Evolutionary conservation across 23 red algal genomes (phyloP), one percentile per base, ranked within the genome.

Genomic region (Gracilaria caudata): DNA sequence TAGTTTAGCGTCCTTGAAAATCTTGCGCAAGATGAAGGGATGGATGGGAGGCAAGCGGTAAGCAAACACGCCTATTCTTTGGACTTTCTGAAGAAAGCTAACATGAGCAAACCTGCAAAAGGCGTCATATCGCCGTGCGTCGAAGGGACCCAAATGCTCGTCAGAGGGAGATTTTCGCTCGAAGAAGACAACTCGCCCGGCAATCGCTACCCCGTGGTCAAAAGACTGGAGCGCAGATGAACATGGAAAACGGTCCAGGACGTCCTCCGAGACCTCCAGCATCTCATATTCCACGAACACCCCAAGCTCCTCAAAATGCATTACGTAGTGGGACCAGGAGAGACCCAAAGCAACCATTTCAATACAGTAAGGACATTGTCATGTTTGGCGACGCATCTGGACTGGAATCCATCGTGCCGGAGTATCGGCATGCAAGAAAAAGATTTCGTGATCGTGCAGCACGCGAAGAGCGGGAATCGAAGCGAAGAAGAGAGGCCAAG

Each of bases 31-130:
- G 0, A 75, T 75, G 70, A 75, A 36, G 13, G 70, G 70, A 47
- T 75, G 70, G 70, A 75, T 75, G 70, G 70, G 70, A 17, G 70
- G 70, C 39, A 75, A 75, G 40, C 70, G 70, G 70, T 75, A 75
- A 75, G 70, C 39, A 14, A 19, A 47, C 21, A 19, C 47, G 39
- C 17, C 10, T 47, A 46, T 11, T 75, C 60, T 75, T n/a, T 26
- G 10, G 70, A 45, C 41, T 47, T 1, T 46, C 38, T 75, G 1
- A 75, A 7, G 0, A 7, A 35, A 11, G 26, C 61, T 66, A 37
- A 66, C 61, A 35, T 36, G 26, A 66, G 0, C 61, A 35, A 33
- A 33, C 6, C 6, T 36, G 61, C 6, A 4, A 75, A n/a, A 75
- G 70, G 25, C 70, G 70, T 24, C 70, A 49, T 26, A 49, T 75